Base-by-base conservation (phyloP, 805 yeast species). In the Sugiyamaella qingdaonensis region DNA sequence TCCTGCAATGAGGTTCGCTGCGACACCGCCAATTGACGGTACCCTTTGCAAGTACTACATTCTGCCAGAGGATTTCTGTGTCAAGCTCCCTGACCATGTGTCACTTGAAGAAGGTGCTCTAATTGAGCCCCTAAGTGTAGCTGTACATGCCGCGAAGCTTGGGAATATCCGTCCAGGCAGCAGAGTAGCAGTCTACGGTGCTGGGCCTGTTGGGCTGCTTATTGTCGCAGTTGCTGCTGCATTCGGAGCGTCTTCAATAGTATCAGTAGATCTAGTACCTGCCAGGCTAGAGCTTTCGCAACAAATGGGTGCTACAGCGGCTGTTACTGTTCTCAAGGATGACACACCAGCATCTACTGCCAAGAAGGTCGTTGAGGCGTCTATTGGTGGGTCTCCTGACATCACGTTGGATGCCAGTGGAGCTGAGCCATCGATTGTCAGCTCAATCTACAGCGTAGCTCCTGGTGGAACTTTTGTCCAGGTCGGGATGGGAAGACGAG, bases 1-100 rank as follows among this genome's bases (percentile, higher is more conserved):
- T 65, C 95, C 95, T 10, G 80, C 82, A 58, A 87, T 89, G 95
- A 78, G 75, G n/a, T 89, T 89, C 73, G 96, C 96, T 31, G 96
- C 96, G 34, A 87, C 96, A n/a, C 96, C 96, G 7, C 91, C 90
- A 51, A 75, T 80, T 55, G 91, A 86, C 64, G 95, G 92, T 52
- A 89, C 96, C 7, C 73, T 89, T 61, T 78, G 85, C 62, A 81
- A 83, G 65, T 86, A 83, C 73, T 88, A 78, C 69, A 66, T 82
- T 56, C 73, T 85, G 33, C 95, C 95, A 14, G 91, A 87, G 64
- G 96, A 88, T 66, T 88, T 85, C 69, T 79, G 88, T 65, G 84
- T 82, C 62, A 86, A 85, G 67, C 75, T 89, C 53, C 95, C 96
- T 3, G 88, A 84, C 21, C 76, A 82, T 61, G 86, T 89, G 29